Base-by-base conservation (phyloP, 1,139 yeast species). In the Pichia sp. region DNA sequence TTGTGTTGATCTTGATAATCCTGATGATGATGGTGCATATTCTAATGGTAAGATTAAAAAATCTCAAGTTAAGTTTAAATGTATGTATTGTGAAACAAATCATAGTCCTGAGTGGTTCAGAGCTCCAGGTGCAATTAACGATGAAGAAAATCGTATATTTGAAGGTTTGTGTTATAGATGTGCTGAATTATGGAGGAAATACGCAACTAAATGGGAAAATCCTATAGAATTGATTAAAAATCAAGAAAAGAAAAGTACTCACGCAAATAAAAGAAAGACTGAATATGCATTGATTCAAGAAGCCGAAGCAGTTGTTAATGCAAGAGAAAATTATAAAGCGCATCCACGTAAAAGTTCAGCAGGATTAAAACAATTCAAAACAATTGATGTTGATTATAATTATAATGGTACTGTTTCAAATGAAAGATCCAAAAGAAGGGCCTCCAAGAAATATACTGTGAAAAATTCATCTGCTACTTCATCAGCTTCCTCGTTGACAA, bases 181-280 rank as follows among this genome's bases (percentile, higher is more conserved):
- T 68, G 96, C 97, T 0, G 71, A 82, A 47, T 62, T 92, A 35
- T 92, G 98, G 98, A 72, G 96, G 60, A 69, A 94, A 37, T 92
- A 92, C 61, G 97, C 90, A 0, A 82, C 86, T 1, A 71, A 71
- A n/a, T 92, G 98, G 97, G 89, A 82, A 54, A 79, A 78, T 40
- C 96, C 96, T 0, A 59, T 67, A 25, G 92, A 83, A 48, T 80
- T 87, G 0, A 66, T 79, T 39, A 75, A 71, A 58, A 80, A 75
- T 48, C 69, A 59, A 50, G 70, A 58, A 30, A 71, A 68, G 47
- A 63, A 68, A 35, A 70, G 73, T 30, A 70, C 71, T 22, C 63
- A 61, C 44, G 79, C 81, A 2, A 74, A 80, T 76, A 78, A 74
- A 56, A 74, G 76, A 53, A 74, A 70, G 51, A 65, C 84, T 2